Evolutionary conservation across 805 yeast species (phyloP), one percentile per base, ranked within the genome.

Genomic region (Metschnikowia gruessii): DNA sequence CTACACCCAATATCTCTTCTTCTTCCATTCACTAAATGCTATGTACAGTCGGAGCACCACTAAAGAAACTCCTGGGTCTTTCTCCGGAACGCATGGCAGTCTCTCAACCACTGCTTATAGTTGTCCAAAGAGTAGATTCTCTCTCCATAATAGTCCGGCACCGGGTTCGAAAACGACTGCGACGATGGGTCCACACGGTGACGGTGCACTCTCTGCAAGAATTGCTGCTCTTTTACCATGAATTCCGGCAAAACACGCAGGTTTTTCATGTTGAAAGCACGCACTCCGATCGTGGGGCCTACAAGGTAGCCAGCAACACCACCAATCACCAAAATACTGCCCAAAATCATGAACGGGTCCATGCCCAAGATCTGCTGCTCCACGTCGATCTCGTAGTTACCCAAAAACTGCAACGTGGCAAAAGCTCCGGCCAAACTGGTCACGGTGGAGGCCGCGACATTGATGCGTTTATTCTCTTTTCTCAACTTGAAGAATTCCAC

Each of bases 71-170:
- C 91, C 61, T 77, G 77, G 18, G 89, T 78, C 68, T 87, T 89
- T 71, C 91, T 81, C 63, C 83, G 81, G 73, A 85, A 94, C 31
- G 96, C 90, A 60, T 88, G 85, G 61, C 96, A 87, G 66, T 94
- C 98, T 60, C 98, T 81, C 59, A 94, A 75, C 99, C 99, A 94
- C 65, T 87, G 94, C 69, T 90, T 86, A 69, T 94, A 94, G 54
- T 82, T 91, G 56, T 80, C 80, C 61, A 92, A 68, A 43, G 95
- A 85, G 43, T 89, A 88, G 51, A 94, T 91, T 67, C 87, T 87
- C 70, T 94, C 99, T 34, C 99, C 99, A 63, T 94, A 94, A 69
- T 90, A 94, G 67, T 94, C 99, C n/a, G 97, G 97, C 39, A 94
- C 95, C 12, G 98, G 98, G 68, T 92, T 94, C 45, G 87, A 78